Base-by-base conservation (phyloP, 1,284 basidiomycete genomes). In the Coriolopsis trogii region DNA sequence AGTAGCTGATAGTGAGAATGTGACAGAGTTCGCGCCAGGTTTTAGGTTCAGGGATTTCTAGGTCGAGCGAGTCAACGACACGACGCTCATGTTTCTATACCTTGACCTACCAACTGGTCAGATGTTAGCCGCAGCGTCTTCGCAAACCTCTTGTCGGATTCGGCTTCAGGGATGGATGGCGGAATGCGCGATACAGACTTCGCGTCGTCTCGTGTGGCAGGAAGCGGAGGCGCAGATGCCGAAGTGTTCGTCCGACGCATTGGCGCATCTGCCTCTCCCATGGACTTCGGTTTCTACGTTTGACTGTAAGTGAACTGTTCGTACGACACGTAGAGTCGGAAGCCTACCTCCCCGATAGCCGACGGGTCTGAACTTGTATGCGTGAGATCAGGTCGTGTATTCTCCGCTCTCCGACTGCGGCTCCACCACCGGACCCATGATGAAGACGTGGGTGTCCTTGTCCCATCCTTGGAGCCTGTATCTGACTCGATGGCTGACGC, bases 1-100 rank as follows among this genome's bases (percentile, higher is more conserved):
- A 4, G 93, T 90, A 42, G 91, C 84, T n/a, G 93, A 94, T 31
- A 98, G 84, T 1, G 94, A 95, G 67, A 99, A 99, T 0, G 95
- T 95, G 56, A 99, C 89, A 8, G 85, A 84, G 68, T 99, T 99
- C 3, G 92, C 80, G 2, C 97, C 97, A 26, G 91, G 81, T 66
- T 92, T 91, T 57, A 99, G 76, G 50, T 93, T 80, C 21, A 99
- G 79, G 24, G 80, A 76, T 90, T 94, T 93, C 92, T 95, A 15
- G 20, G 34, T 21, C 8, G 15, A 33, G 23, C 2, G n/a, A 23
- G n/a, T 24, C 5, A 36, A 20, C 6, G 28, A 34, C 16, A 10
- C 12, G 13, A 72, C 80, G 63, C n/a, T n/a, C n/a, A n/a, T n/a
- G n/a, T n/a, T n/a, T n/a, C n/a, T n/a, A n/a, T n/a, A n/a, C n/a